Evolutionary conservation across 2,329 filamentous ascomycete genomes (phyloP), one percentile per base, ranked within the genome.

Genomic region (Paecilomyces fulvus): DNA sequence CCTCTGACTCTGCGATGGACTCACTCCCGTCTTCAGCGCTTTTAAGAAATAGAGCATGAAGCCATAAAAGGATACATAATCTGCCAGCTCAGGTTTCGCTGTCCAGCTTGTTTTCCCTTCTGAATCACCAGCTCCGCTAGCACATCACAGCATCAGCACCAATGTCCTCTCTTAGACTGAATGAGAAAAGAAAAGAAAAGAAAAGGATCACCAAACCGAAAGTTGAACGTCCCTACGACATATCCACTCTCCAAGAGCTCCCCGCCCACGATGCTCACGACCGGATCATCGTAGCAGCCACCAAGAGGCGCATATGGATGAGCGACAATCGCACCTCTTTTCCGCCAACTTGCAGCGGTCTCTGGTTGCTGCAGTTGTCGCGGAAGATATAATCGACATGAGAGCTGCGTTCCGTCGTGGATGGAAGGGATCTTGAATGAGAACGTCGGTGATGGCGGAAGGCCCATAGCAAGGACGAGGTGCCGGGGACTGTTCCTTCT

Each of bases 251-350:
- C 76, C n/a, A 95, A 70, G 50, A 95, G 77, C 57, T 86, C 80
- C 1, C 77, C 75, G 0, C 82, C 83, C 2, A 88, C 74, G 8
- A 83, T 77, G n/a, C 83, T 79, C 1, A 97, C 87, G 0, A 96
- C 80, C 0, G 83, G 81, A 68, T 97, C 92, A 68, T 97, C 89
- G 67, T 85, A 94, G 70, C 79, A 85, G 4, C 92, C 94, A 3
- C 94, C 94, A 53, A 97, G 77, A 0, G 90, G 86, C 31, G 90
- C 90, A 68, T 97, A 97, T 0, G 94, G 92, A 71, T 97, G 94
- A 11, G 92, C 92, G 43, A 97, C 76, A 3, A 96, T 78, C 0
- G 85, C 84, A 3, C 79, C 83, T 58, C 72, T 77, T 57, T 70
- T 75, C 51, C 58, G 66, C 72, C 70, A 75, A 6, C 5, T 30